Evolutionary conservation across 441 rosid genomes (phyloP), one percentile per base, ranked within the genome.

Genomic region (Isatis lusitanica): DNA sequence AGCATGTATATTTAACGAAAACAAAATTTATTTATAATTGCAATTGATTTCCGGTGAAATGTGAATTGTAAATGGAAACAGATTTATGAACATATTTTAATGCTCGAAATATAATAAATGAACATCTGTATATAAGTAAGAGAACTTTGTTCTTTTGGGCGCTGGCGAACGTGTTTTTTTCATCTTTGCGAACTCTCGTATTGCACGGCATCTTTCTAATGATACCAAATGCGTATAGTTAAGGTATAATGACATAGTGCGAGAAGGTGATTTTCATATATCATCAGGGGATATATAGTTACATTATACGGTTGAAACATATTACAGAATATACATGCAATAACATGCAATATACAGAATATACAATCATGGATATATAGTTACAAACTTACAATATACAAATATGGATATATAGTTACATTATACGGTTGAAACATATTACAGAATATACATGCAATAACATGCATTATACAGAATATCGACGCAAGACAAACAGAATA

Each of bases 171-270:
- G n/a, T n/a, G n/a, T 16, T 7, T 52, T 26, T 26, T 26, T 9
- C 8, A 62, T 5, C 52, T 40, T 71, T 71, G 53, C 13, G 8
- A 62, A 8, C 52, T 40, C 63, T 71, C 44, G 56, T 51, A 40
- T 40, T 52, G 38, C 36, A 72, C 35, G 75, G 55, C 10, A 52
- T 40, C 56, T 31, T 55, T 43, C 57, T 21, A 53, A 33, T 63
- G 48, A 53, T 57, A 63, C 39, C 48, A 63, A 53, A 43, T 63
- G 38, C 46, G 57, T 53, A 33, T 55, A n/a, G 57, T 15, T 56
- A 31, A 31, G 48, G 39, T 53, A 31, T 52, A 21, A n/a, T 62
- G 44, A 51, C 39, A 26, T 71, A 16, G 24, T 12, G 33, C 63
- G 16, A 17, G 75, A 51, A 50, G 30, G 31, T 48, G 60, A 61